Conservation (phyloP, 306 rosid species). For the Dryas octopetala region DNA sequence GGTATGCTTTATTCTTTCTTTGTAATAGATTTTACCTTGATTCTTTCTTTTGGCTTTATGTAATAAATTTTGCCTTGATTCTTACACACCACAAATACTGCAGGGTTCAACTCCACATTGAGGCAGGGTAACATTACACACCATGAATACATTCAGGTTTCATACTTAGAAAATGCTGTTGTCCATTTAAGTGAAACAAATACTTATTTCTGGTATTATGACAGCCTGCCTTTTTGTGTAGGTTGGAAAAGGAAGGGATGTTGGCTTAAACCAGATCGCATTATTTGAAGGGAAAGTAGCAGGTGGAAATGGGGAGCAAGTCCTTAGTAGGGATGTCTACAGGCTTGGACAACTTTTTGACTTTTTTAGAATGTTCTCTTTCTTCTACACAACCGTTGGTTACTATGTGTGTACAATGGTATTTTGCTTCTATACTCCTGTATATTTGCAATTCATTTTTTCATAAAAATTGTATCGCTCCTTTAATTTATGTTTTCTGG, state of each 20-base stretch:
- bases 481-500: constrained; percentile 3
- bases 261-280: constrained; percentile 97
- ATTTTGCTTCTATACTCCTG: constrained; percentile 16
- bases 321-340: constrained; percentile 90
- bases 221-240: constrained; percentile 37
- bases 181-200: constrained; percentile 20
- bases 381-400: constrained; percentile 93
- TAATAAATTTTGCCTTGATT: not conserved
- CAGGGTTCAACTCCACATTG: constrained; percentile 97
- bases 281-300: constrained; percentile 99
- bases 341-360: constrained; percentile 92
- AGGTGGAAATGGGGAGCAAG: constrained; percentile 99
- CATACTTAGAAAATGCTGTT: constrained; percentile 20
- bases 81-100: constrained; percentile 19
- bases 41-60: not conserved
- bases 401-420: constrained; percentile 96
- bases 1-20: not conserved
- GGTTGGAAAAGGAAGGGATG: constrained; percentile 99
- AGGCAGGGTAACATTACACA: constrained; percentile 94
- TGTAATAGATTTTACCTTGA: not conserved
- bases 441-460: not conserved
- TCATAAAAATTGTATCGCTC: not conserved
- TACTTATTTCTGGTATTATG: constrained; percentile 23
- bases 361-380: constrained; percentile 96
- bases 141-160: constrained; percentile 95